Evolutionary conservation across 805 yeast species (phyloP).

Genomic region (Candida ortonii): DNA sequence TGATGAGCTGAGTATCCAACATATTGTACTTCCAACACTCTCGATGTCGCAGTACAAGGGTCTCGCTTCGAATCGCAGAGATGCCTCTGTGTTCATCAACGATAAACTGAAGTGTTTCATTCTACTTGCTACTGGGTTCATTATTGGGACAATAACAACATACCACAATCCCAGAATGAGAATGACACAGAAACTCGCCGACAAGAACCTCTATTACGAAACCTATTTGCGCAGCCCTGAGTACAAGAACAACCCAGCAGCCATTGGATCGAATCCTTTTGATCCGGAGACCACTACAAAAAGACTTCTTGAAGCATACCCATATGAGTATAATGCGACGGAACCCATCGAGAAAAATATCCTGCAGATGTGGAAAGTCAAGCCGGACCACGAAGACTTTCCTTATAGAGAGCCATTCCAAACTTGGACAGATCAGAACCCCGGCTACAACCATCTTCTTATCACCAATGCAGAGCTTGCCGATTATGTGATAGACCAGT

Average conservation of each 20-base stretch:
- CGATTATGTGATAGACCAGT: conserved; percentile 12
- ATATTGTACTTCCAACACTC: no score
- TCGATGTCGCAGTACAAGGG: no score
- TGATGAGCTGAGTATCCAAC: no score
- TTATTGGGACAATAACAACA: conserved; percentile 6
- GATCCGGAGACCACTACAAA: conserved; percentile 10
- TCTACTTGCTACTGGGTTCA: conserved; percentile 6
- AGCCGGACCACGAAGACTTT: conserved; percentile 10
- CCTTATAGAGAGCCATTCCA: conserved; percentile 13
- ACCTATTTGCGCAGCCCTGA: conserved; percentile 8
- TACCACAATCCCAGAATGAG: conserved; percentile 2
- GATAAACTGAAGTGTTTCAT: conserved; percentile 2
- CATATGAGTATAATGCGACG: conserved; percentile 5
- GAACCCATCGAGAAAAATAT: conserved; percentile 20
- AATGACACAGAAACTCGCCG: conserved; percentile 3
- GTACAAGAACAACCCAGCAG: conserved; percentile 10
- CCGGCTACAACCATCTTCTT: conserved; percentile 16
- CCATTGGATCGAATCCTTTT: conserved; percentile 16
- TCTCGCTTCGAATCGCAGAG: no score
- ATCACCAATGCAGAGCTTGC: conserved; percentile 12
- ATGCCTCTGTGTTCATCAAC: no score
- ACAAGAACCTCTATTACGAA: conserved; percentile 5
- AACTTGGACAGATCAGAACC: conserved; percentile 16
- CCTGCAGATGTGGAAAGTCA: conserved; percentile 23
- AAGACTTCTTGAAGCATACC: conserved; percentile 9